These are phyloP conservation scores for Choiromyces venosus DNA, from an alignment of 495 filamentous ascomycete genomes.

Conservation along the genomic window DNA sequence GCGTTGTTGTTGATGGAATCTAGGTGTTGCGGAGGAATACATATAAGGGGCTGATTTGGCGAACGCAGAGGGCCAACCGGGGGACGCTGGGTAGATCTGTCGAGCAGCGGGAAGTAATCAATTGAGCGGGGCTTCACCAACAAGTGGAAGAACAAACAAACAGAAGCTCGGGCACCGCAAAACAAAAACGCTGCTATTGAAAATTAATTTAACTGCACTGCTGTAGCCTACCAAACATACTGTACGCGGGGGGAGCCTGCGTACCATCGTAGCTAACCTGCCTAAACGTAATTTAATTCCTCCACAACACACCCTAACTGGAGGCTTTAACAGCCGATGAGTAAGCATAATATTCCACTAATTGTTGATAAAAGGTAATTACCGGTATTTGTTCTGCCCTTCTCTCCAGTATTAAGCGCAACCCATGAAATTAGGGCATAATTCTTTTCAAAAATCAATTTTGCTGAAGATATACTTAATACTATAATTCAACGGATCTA, in stretches of 20 bases:
- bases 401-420: background rate
- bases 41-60: conserved; percentile 4
- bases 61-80: conserved; percentile 1
- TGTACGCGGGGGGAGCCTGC: conserved; percentile 30
- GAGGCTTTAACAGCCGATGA: conserved; percentile 31
- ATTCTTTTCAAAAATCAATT: background rate
- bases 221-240: conserved; percentile 31
- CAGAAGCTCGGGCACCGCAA: conserved; percentile 17
- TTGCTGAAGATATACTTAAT: background rate
- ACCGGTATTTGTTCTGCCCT: background rate
- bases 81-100: background rate
- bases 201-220: conserved; percentile 24
- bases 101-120: conserved; percentile 1
- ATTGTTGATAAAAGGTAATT: conserved; percentile 18
- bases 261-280: background rate
- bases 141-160: conserved; percentile 17
- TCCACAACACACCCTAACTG: conserved; percentile 6
- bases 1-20: background rate
- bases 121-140: conserved; percentile 5
- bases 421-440: background rate
- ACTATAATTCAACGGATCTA: background rate
- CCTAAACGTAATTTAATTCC: background rate
- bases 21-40: background rate
- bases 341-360: conserved; percentile 33
- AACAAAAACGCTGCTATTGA: conserved; percentile 26